A percentile compares a stretch with the other conserved stretches of the same genome.
Conservation (phyloP, 2,329 filamentous ascomycete genomes). For the Penicillium sp. region DNA sequence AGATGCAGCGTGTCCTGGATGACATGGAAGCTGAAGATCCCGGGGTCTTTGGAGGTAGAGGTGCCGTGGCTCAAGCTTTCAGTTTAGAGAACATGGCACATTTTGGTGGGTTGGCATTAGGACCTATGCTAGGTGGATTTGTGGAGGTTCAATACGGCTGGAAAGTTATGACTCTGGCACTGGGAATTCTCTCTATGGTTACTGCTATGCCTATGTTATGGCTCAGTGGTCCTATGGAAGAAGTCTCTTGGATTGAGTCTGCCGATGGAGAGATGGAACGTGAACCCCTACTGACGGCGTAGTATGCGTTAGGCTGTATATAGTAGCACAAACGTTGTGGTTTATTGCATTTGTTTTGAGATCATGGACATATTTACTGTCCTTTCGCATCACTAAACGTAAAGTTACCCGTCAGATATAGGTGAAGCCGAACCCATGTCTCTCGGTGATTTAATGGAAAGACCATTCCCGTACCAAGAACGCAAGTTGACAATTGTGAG, state of each 20-base stretch:
- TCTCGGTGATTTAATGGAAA: neutral
- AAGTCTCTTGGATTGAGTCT: slow-evolving; percentile 4
- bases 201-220: slow-evolving; percentile 22
- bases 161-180: slow-evolving; percentile 24
- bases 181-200: slow-evolving; percentile 23
- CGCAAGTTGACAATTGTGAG: neutral
- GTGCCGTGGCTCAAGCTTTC: slow-evolving; percentile 62
- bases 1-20: slow-evolving; percentile 55
- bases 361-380: neutral
- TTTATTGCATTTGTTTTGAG: neutral
- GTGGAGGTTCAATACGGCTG: slow-evolving; percentile 26
- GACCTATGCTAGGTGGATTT: slow-evolving; percentile 55
- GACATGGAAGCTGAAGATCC: slow-evolving; percentile 60
- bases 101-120: slow-evolving; percentile 56
- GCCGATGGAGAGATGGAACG: slow-evolving; percentile 8
- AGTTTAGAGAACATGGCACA: slow-evolving; percentile 61
- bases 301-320: neutral
- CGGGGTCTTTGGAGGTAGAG: slow-evolving; percentile 60
- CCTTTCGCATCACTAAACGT: neutral
- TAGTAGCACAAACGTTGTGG: neutral
- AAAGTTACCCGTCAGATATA: too few relatives aligned
- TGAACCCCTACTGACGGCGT: slow-evolving; percentile 2
- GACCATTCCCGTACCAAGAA: too few relatives aligned
- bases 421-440: neutral
- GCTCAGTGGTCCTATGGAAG: slow-evolving; percentile 6